Evolutionary conservation across 2,329 filamentous ascomycete genomes (phyloP).

Genomic region (Talaromyces sp.): DNA sequence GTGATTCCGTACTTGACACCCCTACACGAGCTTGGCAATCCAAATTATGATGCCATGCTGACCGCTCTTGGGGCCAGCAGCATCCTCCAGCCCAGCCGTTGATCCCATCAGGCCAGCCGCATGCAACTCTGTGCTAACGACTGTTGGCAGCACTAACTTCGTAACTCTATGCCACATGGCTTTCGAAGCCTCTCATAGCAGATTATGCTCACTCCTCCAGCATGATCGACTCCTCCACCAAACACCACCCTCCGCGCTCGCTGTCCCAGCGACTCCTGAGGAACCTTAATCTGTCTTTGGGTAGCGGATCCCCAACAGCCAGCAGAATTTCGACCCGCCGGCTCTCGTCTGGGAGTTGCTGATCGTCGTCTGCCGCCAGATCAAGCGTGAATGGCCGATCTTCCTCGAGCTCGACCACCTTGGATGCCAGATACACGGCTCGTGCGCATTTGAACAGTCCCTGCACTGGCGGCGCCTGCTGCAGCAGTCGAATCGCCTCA

Average conservation of each 20-base stretch:
- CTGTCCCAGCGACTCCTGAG: neutral
- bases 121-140: neutral
- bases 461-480: constrained; percentile 18
- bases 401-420: constrained; percentile 17
- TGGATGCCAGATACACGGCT: constrained; percentile 15
- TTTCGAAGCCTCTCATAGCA: no score
- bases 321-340: neutral
- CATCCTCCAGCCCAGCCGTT: neutral
- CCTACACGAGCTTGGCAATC: no score
- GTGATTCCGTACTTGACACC: no score
- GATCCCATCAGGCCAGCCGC: neutral
- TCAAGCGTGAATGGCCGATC: neutral
- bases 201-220: neutral
- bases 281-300: neutral
- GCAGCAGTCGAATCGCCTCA: constrained; percentile 16
- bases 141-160: neutral
- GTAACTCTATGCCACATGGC: neutral
- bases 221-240: neutral
- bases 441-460: constrained; percentile 19
- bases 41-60: neutral
- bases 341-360: neutral
- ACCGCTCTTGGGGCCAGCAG: neutral
- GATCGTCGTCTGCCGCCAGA: neutral
- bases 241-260: neutral
- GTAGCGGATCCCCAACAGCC: neutral